Base-by-base conservation (phyloP, 2,329 filamentous ascomycete species). In the Spiromastix sp. region DNA sequence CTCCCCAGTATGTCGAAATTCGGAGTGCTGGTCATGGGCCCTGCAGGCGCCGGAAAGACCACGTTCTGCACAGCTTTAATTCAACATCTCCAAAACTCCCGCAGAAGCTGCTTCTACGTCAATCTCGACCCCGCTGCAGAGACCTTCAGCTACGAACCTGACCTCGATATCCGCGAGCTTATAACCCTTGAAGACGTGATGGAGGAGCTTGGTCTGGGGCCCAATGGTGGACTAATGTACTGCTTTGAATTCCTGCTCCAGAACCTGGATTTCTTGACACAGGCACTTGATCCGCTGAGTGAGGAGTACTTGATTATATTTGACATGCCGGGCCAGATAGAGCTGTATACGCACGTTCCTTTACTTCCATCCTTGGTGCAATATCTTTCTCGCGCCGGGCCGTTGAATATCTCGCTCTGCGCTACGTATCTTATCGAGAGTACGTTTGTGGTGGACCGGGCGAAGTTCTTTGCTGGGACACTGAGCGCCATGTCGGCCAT, bases 271-370 rank as follows among this genome's bases (percentile, higher is more conserved):
- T 95, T 91, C 62, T 67, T 95, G 32, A 84, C 82, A 30, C 82
- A 93, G 43, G 78, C 82, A 12, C 76, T 95, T 37, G 85, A 93
- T 49, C 74, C 78, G 27, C 69, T 93, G 38, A 89, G 85, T 7
- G 91, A 98, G 51, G 91, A 96, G 51, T 95, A 94, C 60, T 74
- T 98, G 43, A 93, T 96, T 60, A 83, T 98, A 44, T 86, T 98
- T 64, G 91, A 98, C 63, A 95, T 96, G 83, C 91, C 91, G 0
- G 91, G 91, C 38, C 91, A 98, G 66, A 96, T 98, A 60, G 91
- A 98, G 64, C 76, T 98, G 10, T 98, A 96, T 65, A 96, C 89
- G 2, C 91, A 98, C 57, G 83, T 96, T 21, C 91, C 91, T 25
- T 82, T 98, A 46, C 68, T 98, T 20, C 91, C 91, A 1, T 75